Percentiles rank a stretch among this genome's conserved stretches.
Conservation (phyloP, 2,329 filamentous ascomycete genomes). For the Sclerotinia borealis region DNA sequence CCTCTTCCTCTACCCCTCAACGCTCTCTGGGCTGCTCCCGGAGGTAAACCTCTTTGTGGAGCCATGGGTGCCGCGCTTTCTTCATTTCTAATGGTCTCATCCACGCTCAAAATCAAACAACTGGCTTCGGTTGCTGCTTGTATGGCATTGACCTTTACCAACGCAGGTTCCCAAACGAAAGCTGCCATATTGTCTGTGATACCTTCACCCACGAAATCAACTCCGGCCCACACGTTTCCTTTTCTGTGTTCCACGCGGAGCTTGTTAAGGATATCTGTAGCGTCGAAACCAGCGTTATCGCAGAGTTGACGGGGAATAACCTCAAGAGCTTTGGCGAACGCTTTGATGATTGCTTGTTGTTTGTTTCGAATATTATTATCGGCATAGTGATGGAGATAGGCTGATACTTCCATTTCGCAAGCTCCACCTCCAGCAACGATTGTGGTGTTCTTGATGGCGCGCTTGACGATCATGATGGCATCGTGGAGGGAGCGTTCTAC, state of each 20-base stretch:
- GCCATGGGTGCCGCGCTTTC: slow-evolving; percentile 81
- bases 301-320: slow-evolving; percentile 94
- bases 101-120: slow-evolving; percentile 91
- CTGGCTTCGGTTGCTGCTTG: slow-evolving; percentile 93
- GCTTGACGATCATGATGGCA: slow-evolving; percentile 99
- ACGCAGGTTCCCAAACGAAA: slow-evolving; percentile 95
- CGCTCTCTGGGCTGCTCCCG: slow-evolving; percentile 82
- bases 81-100: slow-evolving; percentile 98
- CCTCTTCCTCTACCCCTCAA: slow-evolving; percentile 77
- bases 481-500: slow-evolving; percentile 97
- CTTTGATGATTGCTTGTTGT: slow-evolving; percentile 96
- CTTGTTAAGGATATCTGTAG: slow-evolving; percentile 95
- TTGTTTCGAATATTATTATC: slow-evolving; percentile 91
- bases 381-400: slow-evolving; percentile 86
- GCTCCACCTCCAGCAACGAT: slow-evolving; percentile 96
- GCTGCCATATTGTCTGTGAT: slow-evolving; percentile 89
- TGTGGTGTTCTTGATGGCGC: slow-evolving; percentile 86
- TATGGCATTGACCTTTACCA: slow-evolving; percentile 96
- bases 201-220: slow-evolving; percentile 90
- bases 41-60: slow-evolving; percentile 67
- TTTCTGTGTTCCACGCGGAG: slow-evolving; percentile 94
- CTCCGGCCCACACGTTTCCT: slow-evolving; percentile 88
- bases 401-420: slow-evolving; percentile 92
- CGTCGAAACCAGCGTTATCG: slow-evolving; percentile 97
- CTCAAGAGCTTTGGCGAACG: slow-evolving; percentile 94